A percentile compares a stretch with the other conserved stretches of the same genome.
Conservation (phyloP, 306 rosid genomes). For the Lathyrus sativus region DNA sequence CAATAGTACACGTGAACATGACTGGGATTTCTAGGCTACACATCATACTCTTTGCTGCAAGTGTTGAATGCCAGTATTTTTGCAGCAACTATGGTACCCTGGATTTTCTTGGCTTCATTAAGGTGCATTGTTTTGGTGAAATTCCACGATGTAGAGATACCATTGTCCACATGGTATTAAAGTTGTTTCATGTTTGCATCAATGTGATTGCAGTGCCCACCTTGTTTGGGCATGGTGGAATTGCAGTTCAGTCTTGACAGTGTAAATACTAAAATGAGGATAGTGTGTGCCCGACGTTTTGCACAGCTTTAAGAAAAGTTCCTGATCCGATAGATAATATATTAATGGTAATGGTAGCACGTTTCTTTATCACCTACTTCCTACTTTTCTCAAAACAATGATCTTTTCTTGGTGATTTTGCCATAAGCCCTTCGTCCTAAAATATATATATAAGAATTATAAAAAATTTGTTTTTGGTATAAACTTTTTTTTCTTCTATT, state of each 20-base stretch:
- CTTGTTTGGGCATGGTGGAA: conserved; percentile 14
- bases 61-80: conserved; percentile 23
- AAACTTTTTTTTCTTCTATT: too few relatives aligned
- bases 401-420: neutral
- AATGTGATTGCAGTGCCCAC: conserved; percentile 23
- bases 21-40: conserved; percentile 20
- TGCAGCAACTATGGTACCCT: conserved; percentile 25
- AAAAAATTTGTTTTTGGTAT: too few relatives aligned
- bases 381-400: neutral
- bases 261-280: conserved; percentile 36
- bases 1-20: neutral
- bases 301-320: conserved; percentile 8
- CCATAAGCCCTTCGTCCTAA: neutral
- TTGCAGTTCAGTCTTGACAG: conserved; percentile 8
- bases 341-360: neutral
- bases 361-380: neutral
- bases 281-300: conserved; percentile 12
- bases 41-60: conserved; percentile 27
- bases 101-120: conserved; percentile 14
- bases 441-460: too few relatives aligned
- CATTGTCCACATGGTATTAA: neutral
- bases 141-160: conserved; percentile 12
- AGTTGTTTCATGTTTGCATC: conserved; percentile 24
- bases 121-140: conserved; percentile 32
- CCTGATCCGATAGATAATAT: neutral